Conservation (phyloP, 768 basidiomycete species). For the Leccinum subtestaceum region DNA sequence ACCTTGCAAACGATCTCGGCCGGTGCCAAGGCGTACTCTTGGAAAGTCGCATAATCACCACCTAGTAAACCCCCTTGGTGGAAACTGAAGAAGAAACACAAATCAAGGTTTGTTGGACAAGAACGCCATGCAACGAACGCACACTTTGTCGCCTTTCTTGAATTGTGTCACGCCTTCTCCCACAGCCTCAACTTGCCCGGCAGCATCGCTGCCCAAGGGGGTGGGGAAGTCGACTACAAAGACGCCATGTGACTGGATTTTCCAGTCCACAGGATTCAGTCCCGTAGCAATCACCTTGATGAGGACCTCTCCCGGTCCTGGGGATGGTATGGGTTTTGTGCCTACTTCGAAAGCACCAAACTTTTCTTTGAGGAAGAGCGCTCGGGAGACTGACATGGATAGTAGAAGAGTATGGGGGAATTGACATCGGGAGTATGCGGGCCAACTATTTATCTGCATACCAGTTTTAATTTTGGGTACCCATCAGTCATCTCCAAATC, state of each 20-base stretch:
- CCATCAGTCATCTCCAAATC: background rate
- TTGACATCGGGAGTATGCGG: background rate
- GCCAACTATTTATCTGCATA: background rate
- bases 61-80: conserved; percentile 6
- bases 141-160: conserved; percentile 34
- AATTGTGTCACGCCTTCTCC: conserved; percentile 39
- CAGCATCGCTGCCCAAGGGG: conserved; percentile 37
- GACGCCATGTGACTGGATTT: conserved; percentile 11
- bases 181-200: conserved; percentile 39
- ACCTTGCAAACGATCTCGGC: conserved; percentile 24
- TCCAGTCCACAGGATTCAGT: conserved; percentile 46
- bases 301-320: conserved; percentile 43
- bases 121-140: background rate
- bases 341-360: conserved; percentile 14
- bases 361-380: conserved; percentile 19
- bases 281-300: conserved; percentile 40
- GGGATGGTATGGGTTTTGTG: conserved; percentile 17
- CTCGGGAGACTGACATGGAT: conserved; percentile 16
- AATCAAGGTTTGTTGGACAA: background rate
- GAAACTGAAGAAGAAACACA: conserved; percentile 16
- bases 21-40: conserved; percentile 25
- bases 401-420: background rate
- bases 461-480: background rate
- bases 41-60: conserved; percentile 20
- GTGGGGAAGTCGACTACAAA: conserved; percentile 30